These are phyloP conservation scores for Firmiana major DNA, from an alignment of 345 rosid genomes.

Conservation along the genomic window DNA sequence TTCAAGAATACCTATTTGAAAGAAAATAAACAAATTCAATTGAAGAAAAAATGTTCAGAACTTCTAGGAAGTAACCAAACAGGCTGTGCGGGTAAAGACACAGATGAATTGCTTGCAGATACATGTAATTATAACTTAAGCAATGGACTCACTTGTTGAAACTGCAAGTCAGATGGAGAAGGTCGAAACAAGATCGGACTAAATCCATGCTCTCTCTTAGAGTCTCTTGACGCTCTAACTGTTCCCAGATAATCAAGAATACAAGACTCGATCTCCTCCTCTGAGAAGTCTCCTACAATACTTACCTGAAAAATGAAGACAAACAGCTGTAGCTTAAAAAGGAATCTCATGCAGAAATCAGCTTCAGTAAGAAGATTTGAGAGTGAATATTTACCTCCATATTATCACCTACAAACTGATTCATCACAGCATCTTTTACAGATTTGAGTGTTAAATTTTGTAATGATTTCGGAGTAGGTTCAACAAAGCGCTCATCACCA, in stretches of 20 bases:
- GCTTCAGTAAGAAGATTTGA: conserved; percentile 1
- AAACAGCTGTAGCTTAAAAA: conserved; percentile 12
- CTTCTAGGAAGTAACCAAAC: conserved; percentile 8
- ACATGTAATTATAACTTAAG: conserved; percentile 15
- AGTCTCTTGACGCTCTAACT: conserved; percentile 55
- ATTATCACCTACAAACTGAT: conserved; percentile 85
- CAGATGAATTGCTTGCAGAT: not conserved
- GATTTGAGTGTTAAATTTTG: conserved; percentile 65
- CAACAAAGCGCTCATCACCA: conserved; percentile 94
- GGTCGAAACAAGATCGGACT: conserved; percentile 67
- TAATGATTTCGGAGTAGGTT: conserved; percentile 85
- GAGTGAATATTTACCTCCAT: conserved; percentile 64
- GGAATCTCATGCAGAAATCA: conserved; percentile 8
- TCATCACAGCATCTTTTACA: conserved; percentile 93
- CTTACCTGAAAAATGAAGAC: conserved; percentile 58
- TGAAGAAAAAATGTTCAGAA: conserved; percentile 5
- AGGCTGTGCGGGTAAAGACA: conserved; percentile 4
- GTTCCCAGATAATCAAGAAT: conserved; percentile 93
- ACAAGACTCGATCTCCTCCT: conserved; percentile 81
- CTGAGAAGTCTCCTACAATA: conserved; percentile 91
- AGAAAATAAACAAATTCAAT: conserved; percentile 12
- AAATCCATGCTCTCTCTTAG: conserved; percentile 30
- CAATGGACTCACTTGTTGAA: conserved; percentile 66
- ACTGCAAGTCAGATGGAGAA: conserved; percentile 66
- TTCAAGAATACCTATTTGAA: conserved; percentile 78